Conservation (phyloP, 2,329 filamentous ascomycete genomes). For the Chaetomium olivaceum region DNA sequence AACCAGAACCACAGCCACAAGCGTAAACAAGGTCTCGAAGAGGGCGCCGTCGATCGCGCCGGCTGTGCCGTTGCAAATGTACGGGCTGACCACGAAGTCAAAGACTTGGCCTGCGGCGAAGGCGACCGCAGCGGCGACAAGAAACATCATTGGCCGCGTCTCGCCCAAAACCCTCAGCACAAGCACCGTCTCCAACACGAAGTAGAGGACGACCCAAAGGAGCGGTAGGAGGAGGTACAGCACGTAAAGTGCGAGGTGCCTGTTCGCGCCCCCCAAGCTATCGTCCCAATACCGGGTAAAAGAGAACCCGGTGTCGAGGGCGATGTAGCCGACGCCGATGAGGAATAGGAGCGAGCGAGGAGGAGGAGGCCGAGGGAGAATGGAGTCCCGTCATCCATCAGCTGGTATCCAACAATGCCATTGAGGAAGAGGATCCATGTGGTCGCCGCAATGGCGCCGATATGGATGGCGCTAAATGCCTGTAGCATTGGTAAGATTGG, state of each 20-base stretch:
- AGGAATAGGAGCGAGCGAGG: constrained; percentile 72
- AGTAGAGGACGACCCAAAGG: constrained; percentile 85
- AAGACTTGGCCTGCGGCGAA: constrained; percentile 95
- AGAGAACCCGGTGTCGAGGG: constrained; percentile 84
- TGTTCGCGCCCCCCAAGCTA: constrained; percentile 60
- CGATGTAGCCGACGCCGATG: constrained; percentile 91
- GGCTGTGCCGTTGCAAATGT: constrained; percentile 80
- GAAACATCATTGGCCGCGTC: constrained; percentile 87
- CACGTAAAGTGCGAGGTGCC: constrained; percentile 85
- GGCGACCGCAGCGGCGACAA: constrained; percentile 70
- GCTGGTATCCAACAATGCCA: constrained; percentile 86
- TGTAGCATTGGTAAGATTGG: constrained; percentile 39
- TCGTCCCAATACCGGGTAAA: constrained; percentile 79
- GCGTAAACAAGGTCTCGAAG: constrained; percentile 90
- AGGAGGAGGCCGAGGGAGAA: constrained; percentile 76
- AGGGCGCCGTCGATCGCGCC: constrained; percentile 91
- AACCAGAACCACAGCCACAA: constrained; percentile 76
- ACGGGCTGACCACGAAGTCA: constrained; percentile 88
- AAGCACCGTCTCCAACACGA: constrained; percentile 77
- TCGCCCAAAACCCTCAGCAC: constrained; percentile 87
- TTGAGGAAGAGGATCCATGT: constrained; percentile 92
- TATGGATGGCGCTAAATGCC: constrained; percentile 87
- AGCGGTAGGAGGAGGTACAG: constrained; percentile 89
- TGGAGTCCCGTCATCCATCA: constrained; percentile 89
- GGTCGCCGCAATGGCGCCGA: constrained; percentile 85